Evolutionary conservation across 2,329 filamentous ascomycete genomes (phyloP), one percentile per base, ranked within the genome.

Genomic region (Claviceps maximensis): DNA sequence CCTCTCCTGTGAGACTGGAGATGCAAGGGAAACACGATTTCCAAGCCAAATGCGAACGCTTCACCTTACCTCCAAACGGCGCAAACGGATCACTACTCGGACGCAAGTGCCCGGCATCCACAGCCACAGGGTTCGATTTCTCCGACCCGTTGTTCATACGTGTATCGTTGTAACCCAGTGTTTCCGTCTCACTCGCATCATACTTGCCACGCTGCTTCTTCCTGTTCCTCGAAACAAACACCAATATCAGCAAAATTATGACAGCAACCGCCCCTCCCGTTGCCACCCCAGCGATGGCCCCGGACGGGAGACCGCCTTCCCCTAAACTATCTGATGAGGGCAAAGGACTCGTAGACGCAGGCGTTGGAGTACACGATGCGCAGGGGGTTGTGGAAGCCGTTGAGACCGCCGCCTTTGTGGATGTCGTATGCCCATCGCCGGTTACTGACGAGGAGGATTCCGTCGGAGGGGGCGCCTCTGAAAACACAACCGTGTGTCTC

Each of bases 41-140:
- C 31, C 31, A 40, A 40, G 15, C 12, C n/a, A 31, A 31, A 31
- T 17, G 5, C 10, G 19, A 49, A 36, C 4, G 7, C 47, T 33
- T 23, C 33, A 55, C 55, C 64, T 60, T 59, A 74, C 73, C 72
- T 65, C 72, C 71, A 62, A 74, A 74, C 12, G 69, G 66, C 1
- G 69, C 70, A 59, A 74, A 73, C 2, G 71, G 66, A 50, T 73
- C 70, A 45, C 49, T 31, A 6, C 45, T 29, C 25, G 36, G 23
- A 31, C 17, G 36, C 33, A 60, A 17, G 55, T 62, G 8, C 59
- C 57, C 1, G 60, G 54, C 36, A 62, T 62, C 49, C 61, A 55
- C 25, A 56, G 54, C 49, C 61, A 55, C 27, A 57, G 54, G n/a
- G 21, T 21, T 41, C 17, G 13, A 19, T 10, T 55, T 55, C 21